Evolutionary conservation across 2,329 filamentous ascomycete genomes (phyloP), one percentile per base, ranked within the genome.

Genomic region (Taxawa tesnikishii): DNA sequence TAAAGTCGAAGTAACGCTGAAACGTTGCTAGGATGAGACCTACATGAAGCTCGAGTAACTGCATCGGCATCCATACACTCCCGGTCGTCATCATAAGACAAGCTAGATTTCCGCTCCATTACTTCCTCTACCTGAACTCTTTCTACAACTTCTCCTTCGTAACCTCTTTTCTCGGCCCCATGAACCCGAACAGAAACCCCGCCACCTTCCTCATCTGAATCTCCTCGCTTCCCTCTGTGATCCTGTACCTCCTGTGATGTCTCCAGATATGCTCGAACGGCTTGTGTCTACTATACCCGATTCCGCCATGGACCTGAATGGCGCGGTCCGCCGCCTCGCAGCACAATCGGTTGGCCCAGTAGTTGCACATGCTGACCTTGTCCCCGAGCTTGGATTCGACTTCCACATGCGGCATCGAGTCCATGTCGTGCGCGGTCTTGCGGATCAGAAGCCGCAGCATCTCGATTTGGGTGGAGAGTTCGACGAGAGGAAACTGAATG

Each of bases 151-250:
- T n/a, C n/a, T n/a, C n/a, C n/a, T n/a, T n/a, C n/a, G n/a, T n/a
- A n/a, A n/a, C n/a, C n/a, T n/a, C n/a, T n/a, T n/a, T n/a, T n/a
- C n/a, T n/a, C n/a, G n/a, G n/a, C n/a, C n/a, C 64, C 8, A 60
- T 58, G 40, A 67, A 71, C 1, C 67, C 69, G 47, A 75, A 73
- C 26, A 74, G 40, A 50, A 68, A 73, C 7, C 66, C 70, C 1
- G 70, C 72, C 7, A 77, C 63, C 51, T 75, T 75, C n/a, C 71
- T 58, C 65, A 76, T 76, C 51, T 77, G 72, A 31, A 77, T 73
- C 55, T 77, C 72, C 47, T 77, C 73, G 33, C 68, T 71, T 0
- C 72, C 73, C 47, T 77, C 73, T 0, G 73, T 77, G 39, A 77
- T 78, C 21, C 73, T 54, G 44, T 77, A 77, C 15, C 70, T 56